Evolutionary conservation across 441 rosid genomes (phyloP).

Genomic region (Oxalis stricta): DNA sequence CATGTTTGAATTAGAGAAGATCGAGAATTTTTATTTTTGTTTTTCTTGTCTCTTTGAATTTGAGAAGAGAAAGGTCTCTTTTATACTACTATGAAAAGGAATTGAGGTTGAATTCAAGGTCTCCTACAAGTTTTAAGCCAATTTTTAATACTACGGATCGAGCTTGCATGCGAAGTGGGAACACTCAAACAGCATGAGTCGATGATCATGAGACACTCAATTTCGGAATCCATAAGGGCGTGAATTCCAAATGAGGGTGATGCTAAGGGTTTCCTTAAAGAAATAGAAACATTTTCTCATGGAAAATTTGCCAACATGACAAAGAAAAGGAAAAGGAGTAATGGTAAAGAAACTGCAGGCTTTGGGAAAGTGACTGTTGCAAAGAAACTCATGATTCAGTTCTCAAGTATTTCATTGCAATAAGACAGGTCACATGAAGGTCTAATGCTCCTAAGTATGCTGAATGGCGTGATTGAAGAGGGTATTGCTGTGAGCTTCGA

Average conservation of each 20-base stretch:
- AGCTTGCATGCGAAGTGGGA: not conserved
- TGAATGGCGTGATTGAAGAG: not conserved
- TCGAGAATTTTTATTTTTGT: too few relatives aligned
- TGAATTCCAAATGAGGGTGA: not conserved
- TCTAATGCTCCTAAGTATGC: not conserved
- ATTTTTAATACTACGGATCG: too few relatives aligned
- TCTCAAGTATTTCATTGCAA: not conserved
- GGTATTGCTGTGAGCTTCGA: rapidly evolving
- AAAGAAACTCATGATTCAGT: too few relatives aligned
- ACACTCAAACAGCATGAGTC: not conserved
- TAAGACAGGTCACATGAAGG: not conserved
- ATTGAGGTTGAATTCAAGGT: too few relatives aligned
- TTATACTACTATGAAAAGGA: too few relatives aligned
- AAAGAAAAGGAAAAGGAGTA: too few relatives aligned
- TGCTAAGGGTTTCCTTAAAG: not conserved
- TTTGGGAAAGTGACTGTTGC: not conserved
- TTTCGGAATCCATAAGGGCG: not conserved
- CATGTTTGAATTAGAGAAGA: too few relatives aligned
- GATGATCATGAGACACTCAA: not conserved
- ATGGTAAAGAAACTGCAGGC: not conserved
- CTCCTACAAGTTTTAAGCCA: too few relatives aligned
- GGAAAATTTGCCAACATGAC: not conserved
- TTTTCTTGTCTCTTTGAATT: too few relatives aligned
- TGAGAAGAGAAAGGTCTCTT: too few relatives aligned
- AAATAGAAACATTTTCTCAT: not conserved